These are phyloP conservation scores for Aureobasidium uvarum DNA, from an alignment of 2,329 filamentous ascomycete species.

Conservation along the genomic window DNA sequence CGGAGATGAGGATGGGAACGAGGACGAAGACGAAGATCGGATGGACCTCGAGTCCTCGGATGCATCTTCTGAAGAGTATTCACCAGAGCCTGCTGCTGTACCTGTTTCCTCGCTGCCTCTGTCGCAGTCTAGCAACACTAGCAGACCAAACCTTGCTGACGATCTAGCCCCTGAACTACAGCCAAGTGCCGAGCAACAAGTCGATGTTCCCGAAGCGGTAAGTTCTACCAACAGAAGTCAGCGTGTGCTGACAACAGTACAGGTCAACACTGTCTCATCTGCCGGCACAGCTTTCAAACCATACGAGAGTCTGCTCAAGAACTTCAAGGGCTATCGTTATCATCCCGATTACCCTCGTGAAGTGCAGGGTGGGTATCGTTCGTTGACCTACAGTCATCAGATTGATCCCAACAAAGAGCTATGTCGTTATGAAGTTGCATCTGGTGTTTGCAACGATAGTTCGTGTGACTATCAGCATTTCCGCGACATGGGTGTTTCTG, in stretches of 20 bases:
- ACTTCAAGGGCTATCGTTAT: slow-evolving; percentile 86
- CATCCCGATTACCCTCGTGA: slow-evolving; percentile 71
- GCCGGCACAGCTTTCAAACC: slow-evolving; percentile 46
- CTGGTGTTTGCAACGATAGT: slow-evolving; percentile 69
- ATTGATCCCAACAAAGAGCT: slow-evolving; percentile 73
- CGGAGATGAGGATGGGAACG: slow-evolving; percentile 8
- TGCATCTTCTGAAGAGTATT: slow-evolving; percentile 19
- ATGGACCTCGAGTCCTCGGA: slow-evolving; percentile 25
- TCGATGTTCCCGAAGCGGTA: slow-evolving; percentile 30
- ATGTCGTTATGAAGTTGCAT: slow-evolving; percentile 72
- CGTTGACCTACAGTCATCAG: slow-evolving; percentile 88
- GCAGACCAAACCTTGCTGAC: slow-evolving; percentile 34
- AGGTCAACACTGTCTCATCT: background rate
- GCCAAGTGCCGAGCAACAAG: slow-evolving; percentile 31
- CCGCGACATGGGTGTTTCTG: slow-evolving; percentile 65
- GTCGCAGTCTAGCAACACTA: background rate
- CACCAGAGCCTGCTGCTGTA: slow-evolving; percentile 16
- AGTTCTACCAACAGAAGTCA: background rate
- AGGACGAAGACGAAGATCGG: slow-evolving; percentile 12
- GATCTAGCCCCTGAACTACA: slow-evolving; percentile 45
- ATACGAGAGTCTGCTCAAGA: slow-evolving; percentile 79
- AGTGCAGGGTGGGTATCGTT: slow-evolving; percentile 75
- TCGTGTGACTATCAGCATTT: slow-evolving; percentile 82
- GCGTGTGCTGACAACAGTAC: slow-evolving; percentile 15
- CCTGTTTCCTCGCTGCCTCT: slow-evolving; percentile 1